Conservation (phyloP, 164 flowering plant genomes). For the Euptelea pleiosperma region DNA sequence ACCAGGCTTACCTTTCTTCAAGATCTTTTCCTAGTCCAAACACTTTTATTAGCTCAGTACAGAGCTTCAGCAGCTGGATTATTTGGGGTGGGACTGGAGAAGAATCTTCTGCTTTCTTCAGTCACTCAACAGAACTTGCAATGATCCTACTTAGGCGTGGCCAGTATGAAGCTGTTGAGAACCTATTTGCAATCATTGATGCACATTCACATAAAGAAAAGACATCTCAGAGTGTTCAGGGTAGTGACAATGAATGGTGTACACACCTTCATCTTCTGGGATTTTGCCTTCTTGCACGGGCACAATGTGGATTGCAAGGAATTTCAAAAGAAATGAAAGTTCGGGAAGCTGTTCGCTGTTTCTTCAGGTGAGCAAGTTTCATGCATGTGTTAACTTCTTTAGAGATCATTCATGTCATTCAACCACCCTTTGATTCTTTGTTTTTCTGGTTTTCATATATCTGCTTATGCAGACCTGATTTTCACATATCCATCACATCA, state of each 20-base stretch:
- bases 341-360: slow-evolving; percentile 80
- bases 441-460: too few relatives aligned
- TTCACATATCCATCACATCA: too few relatives aligned
- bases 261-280: slow-evolving; percentile 79
- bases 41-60: slow-evolving; percentile 31
- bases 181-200: slow-evolving; percentile 52
- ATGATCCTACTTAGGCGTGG: slow-evolving; percentile 60
- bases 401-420: too few relatives aligned
- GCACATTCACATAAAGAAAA: slow-evolving; percentile 60
- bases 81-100: slow-evolving; percentile 58
- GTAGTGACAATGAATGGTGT: slow-evolving; percentile 54
- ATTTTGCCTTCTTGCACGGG: slow-evolving; percentile 75
- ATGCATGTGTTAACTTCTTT: too few relatives aligned
- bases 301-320: slow-evolving; percentile 52
- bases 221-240: slow-evolving; percentile 53
- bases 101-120: slow-evolving; percentile 46
- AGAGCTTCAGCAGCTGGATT: slow-evolving; percentile 69
- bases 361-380: slow-evolving; percentile 67
- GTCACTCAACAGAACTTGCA: slow-evolving; percentile 61
- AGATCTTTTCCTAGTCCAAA: slow-evolving; percentile 45
- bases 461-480: too few relatives aligned
- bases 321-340: slow-evolving; percentile 52
- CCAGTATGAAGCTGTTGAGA: slow-evolving; percentile 86
- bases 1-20: slow-evolving; percentile 29
- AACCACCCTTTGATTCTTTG: too few relatives aligned